These are phyloP conservation scores for Pachysolen tannophilus DNA, from an alignment of 805 yeast genomes.

Conservation along the genomic window DNA sequence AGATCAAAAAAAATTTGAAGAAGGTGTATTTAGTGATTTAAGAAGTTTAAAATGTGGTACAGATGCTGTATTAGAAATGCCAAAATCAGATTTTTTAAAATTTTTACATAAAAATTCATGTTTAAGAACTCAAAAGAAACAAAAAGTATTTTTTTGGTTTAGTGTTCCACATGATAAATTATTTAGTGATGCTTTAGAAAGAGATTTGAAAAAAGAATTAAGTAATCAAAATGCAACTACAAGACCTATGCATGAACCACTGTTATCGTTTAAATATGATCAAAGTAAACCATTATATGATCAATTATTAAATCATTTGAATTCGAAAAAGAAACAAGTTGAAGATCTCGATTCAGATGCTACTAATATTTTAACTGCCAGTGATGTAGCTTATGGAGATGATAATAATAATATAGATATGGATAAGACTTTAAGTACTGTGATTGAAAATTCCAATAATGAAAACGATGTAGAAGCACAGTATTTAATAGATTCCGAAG, in stretches of 20 bases:
- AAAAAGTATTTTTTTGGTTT: conserved; percentile 94
- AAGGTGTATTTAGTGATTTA: conserved; percentile 88
- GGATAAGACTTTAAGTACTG: background rate
- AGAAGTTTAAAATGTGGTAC: conserved; percentile 79
- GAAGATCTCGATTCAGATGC: background rate
- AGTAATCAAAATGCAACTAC: conserved; percentile 62
- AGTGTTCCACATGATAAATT: conserved; percentile 90
- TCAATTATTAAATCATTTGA: conserved; percentile 32
- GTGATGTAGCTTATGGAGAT: conserved; percentile 8
- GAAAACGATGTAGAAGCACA: conserved; percentile 12
- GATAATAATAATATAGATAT: conserved; percentile 4
- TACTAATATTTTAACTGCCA: background rate
- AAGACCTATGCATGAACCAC: conserved; percentile 65
- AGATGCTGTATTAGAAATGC: conserved; percentile 82
- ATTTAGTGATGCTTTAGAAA: conserved; percentile 87
- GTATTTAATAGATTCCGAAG: too few species aligned
- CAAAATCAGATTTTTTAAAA: conserved; percentile 76
- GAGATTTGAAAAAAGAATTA: conserved; percentile 79
- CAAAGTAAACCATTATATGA: conserved; percentile 39
- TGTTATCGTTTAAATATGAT: conserved; percentile 67
- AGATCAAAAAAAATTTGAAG: conserved; percentile 93
- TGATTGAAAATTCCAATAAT: conserved; percentile 3
- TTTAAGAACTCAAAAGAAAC: conserved; percentile 90
- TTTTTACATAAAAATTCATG: conserved; percentile 83
- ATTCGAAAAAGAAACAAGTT: conserved; percentile 1